phyloP scores from a whole-genome alignment of 129 eudicot species.

The Lactuca sativa region DNA sequence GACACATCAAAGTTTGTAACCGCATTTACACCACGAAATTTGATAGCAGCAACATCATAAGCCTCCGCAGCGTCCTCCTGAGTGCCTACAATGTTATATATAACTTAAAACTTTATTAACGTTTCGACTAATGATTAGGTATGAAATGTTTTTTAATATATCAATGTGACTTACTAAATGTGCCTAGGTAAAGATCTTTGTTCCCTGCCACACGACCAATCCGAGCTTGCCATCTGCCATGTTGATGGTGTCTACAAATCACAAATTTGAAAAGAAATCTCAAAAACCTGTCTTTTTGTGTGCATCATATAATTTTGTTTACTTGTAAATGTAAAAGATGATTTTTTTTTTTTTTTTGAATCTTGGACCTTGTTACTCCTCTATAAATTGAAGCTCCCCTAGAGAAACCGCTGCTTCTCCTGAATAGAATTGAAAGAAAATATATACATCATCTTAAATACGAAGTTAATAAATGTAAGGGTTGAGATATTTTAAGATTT shows the following conservation, averaged over 20 bases:
- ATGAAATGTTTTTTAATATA: not conserved
- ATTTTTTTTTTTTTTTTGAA: too few species aligned
- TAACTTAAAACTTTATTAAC: not conserved
- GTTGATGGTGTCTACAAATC: conserved; percentile 77
- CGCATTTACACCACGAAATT: conserved; percentile 74
- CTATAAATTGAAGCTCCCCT: conserved; percentile 91
- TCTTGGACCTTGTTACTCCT: conserved; percentile 89
- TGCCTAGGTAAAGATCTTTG: conserved; percentile 89
- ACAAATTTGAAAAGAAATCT: not conserved
- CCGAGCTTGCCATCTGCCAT: conserved; percentile 97
- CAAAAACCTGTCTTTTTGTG: not conserved
- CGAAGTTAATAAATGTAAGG: not conserved
- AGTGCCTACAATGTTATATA: conserved; percentile 51
- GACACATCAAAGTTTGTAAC: conserved; percentile 82
- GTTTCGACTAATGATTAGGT: not conserved
- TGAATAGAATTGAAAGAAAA: conserved; percentile 15
- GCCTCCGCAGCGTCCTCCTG: conserved; percentile 99
- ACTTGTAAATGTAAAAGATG: not conserved
- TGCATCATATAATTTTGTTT: too few species aligned
- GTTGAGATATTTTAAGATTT: too few species aligned
- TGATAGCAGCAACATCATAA: conserved; percentile 88
- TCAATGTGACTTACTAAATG: conserved; percentile 64
- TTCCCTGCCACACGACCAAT: conserved; percentile 94
- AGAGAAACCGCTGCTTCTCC: conserved; percentile 93
- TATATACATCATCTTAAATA: not conserved